phyloP scores from a whole-genome alignment of 129 eudicot species.

The Saposhnikovia divaricata region DNA sequence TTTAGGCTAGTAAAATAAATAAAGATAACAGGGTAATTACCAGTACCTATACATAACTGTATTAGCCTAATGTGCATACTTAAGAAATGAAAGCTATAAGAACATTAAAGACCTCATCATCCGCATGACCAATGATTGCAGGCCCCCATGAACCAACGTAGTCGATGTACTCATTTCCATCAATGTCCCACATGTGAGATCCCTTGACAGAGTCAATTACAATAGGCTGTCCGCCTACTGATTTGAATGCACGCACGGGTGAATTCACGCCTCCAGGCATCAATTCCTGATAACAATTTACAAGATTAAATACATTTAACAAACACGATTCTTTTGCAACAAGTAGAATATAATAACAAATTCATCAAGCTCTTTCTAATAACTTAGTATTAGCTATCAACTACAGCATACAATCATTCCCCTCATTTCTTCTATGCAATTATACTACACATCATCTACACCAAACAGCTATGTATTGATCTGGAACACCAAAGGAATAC shows the following conservation, averaged over 20 bases:
- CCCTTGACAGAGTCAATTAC: slow-evolving; percentile 87
- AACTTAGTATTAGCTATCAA: too few relatives aligned
- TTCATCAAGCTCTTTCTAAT: not conserved
- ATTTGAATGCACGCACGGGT: slow-evolving; percentile 92
- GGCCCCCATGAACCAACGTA: slow-evolving; percentile 99
- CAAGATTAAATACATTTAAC: not conserved
- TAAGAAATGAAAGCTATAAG: not conserved
- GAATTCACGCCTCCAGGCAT: slow-evolving; percentile 99
- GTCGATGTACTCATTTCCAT: slow-evolving; percentile 91
- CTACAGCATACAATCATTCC: too few relatives aligned
- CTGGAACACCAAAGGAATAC: too few relatives aligned
- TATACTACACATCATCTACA: too few relatives aligned
- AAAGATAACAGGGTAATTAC: not conserved
- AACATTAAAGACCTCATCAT: slow-evolving; percentile 60
- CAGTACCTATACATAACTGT: not conserved
- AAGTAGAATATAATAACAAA: not conserved
- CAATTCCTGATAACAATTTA: slow-evolving; percentile 51
- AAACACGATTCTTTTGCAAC: not conserved
- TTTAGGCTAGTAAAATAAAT: not conserved
- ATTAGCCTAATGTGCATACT: not conserved
- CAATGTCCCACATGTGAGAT: slow-evolving; percentile 90
- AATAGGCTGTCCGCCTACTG: slow-evolving; percentile 96
- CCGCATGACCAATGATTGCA: slow-evolving; percentile 90
- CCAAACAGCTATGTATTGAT: too few relatives aligned
- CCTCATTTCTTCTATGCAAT: too few relatives aligned